phyloP scores from a whole-genome alignment of 1,139 yeast species.

The Geotrichum aggregatum region DNA sequence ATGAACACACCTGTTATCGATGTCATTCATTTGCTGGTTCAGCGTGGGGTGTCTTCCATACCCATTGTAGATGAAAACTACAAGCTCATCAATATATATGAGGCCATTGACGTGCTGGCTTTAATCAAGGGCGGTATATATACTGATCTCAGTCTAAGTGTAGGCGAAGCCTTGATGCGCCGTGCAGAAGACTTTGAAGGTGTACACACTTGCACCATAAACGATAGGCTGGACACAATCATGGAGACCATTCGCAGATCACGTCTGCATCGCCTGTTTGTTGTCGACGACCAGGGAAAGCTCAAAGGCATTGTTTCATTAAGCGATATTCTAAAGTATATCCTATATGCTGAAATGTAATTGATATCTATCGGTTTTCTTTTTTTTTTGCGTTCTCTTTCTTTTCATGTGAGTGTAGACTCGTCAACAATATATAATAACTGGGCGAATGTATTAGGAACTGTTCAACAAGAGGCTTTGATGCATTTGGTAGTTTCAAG shows the following conservation, averaged over 20 bases:
- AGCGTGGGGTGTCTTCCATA: conserved; percentile 78
- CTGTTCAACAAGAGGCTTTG: too few relatives aligned
- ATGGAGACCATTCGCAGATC: conserved; percentile 92
- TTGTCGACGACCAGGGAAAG: conserved; percentile 77
- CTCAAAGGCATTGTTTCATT: conserved; percentile 81
- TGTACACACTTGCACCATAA: conserved; percentile 88
- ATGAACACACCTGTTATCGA: conserved; percentile 94
- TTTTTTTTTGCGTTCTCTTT: too few relatives aligned
- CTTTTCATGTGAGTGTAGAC: too few relatives aligned
- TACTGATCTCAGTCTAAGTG: conserved; percentile 83
- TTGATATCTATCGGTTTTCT: too few relatives aligned
- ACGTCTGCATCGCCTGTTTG: conserved; percentile 85
- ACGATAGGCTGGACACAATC: conserved; percentile 83
- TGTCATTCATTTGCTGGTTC: conserved; percentile 77
- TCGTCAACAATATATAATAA: too few relatives aligned
- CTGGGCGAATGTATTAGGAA: too few relatives aligned
- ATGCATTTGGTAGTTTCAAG: too few relatives aligned
- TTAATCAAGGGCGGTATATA: conserved; percentile 92
- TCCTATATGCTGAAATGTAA: conserved; percentile 57
- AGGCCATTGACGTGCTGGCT: conserved; percentile 91
- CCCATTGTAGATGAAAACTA: conserved; percentile 84
- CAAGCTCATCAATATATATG: conserved; percentile 82
- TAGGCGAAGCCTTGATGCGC: conserved; percentile 93
- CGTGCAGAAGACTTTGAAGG: conserved; percentile 97
- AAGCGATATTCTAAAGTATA: conserved; percentile 84